Evolutionary conservation across 345 rosid genomes (phyloP).

Genomic region (Raphanus sativus): DNA sequence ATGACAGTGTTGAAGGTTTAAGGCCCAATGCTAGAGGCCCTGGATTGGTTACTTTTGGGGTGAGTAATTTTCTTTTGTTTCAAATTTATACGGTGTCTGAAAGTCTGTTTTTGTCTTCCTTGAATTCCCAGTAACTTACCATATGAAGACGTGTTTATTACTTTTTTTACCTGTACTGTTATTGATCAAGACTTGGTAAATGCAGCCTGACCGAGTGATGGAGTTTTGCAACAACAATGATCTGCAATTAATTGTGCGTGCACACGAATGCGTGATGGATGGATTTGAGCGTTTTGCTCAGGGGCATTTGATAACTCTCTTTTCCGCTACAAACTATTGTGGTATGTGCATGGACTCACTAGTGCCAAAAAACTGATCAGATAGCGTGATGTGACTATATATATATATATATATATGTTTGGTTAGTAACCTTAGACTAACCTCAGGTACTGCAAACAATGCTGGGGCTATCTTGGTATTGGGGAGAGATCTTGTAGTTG

Average conservation of each 20-base stretch:
- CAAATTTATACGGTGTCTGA: background rate
- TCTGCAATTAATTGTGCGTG: slow-evolving; percentile 89
- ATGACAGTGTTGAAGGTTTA: slow-evolving; percentile 91
- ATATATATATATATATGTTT: background rate
- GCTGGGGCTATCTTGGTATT: slow-evolving; percentile 92
- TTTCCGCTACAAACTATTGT: slow-evolving; percentile 92
- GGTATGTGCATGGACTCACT: slow-evolving; percentile 46
- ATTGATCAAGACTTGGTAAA: slow-evolving; percentile 21
- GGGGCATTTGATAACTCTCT: slow-evolving; percentile 89
- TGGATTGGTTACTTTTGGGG: slow-evolving; percentile 93
- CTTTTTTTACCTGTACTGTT: slow-evolving; percentile 17
- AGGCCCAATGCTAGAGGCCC: slow-evolving; percentile 96
- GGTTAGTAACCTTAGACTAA: background rate
- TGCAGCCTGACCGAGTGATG: slow-evolving; percentile 96
- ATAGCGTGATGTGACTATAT: background rate
- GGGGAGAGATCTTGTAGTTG: slow-evolving; percentile 94
- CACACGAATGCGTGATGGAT: slow-evolving; percentile 97
- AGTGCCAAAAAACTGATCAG: background rate
- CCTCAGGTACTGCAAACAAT: slow-evolving; percentile 83
- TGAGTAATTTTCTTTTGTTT: slow-evolving; percentile 41
- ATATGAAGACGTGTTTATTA: slow-evolving; percentile 4
- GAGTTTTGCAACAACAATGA: slow-evolving; percentile 94
- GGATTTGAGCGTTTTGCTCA: slow-evolving; percentile 97
- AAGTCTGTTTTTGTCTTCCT: background rate
- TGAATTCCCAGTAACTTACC: background rate